Base-by-base conservation (phyloP, 1,284 basidiomycete genomes). In the Cryptococcus sp. region DNA sequence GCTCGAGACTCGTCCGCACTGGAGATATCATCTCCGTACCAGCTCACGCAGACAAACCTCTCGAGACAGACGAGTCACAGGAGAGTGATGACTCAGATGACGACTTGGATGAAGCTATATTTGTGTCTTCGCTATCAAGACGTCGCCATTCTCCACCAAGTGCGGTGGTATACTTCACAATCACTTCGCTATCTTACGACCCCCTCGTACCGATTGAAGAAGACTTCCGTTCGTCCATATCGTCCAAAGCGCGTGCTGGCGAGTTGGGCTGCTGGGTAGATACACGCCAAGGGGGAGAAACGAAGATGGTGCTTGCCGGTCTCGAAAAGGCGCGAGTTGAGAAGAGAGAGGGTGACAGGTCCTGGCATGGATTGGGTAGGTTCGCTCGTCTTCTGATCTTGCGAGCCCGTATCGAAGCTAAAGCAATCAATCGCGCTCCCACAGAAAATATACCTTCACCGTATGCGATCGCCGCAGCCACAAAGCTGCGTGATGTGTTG, bases 231-330 rank as follows among this genome's bases (percentile, higher is more conserved):
- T 86, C 23, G 64, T 84, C 39, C 37, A 60, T 61, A 46, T 78
- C 65, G 19, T 76, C 69, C 23, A 77, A 70, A 66, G 72, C 72
- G 15, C 63, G 77, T 41, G 73, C 76, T 8, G 89, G 89, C 8
- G 85, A 91, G 70, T 74, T 93, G 7, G 95, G 95, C 0, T 95
- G 89, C 69, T 90, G 89, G 83, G 82, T 95, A 15, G 91, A 97
- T 69, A 79, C 86, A 0, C 74, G 80, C 1, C 70, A 82, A 5
- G 90, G 46, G 86, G 90, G 25, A 82, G 87, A 66, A 73, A 86
- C 48, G 75, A 80, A 34, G 73, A 68, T 75, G 59, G 62, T 72
- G 0, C 60, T 72, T 29, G 73, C n/a, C 87, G 89, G 78, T 70
- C 86, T 53, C 78, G 74, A 75, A 55, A 59, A 67, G 26, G 57